A percentile compares a stretch with the other conserved stretches of the same genome.
phyloP scores from a whole-genome alignment of 2,329 filamentous ascomycete species.

The Microdochium bolleyi region DNA sequence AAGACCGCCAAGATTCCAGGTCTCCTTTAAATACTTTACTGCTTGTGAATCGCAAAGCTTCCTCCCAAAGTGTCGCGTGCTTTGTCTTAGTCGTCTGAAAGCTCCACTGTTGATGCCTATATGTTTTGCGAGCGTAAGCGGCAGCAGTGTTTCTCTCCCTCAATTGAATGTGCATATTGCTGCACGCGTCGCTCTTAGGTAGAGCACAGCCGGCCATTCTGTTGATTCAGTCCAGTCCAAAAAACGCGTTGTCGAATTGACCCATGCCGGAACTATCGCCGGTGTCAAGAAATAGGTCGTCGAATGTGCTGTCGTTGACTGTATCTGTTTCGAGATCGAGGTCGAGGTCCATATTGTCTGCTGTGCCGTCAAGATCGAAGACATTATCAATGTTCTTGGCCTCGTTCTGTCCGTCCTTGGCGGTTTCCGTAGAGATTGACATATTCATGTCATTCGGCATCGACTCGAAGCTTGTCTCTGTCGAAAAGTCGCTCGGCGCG shows the following conservation, averaged over 20 bases:
- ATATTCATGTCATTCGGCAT: neutral
- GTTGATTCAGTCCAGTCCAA: constrained; percentile 22
- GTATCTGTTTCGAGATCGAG: constrained; percentile 28
- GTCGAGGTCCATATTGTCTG: constrained; percentile 29
- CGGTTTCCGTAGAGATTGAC: neutral
- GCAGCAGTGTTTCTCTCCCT: neutral
- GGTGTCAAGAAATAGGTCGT: constrained; percentile 39
- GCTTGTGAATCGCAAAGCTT: no score
- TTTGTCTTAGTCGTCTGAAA: no score
- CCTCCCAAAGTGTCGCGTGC: no score
- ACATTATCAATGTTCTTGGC: constrained; percentile 35
- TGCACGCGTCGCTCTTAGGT: neutral
- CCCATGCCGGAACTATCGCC: constrained; percentile 33
- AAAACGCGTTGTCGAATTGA: constrained; percentile 39
- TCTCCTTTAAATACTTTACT: no score
- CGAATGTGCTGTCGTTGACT: constrained; percentile 35
- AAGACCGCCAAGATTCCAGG: no score
- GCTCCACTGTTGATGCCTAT: no score
- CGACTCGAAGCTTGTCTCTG: neutral
- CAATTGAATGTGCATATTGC: neutral
- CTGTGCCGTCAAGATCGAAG: constrained; percentile 32
- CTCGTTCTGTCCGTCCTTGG: constrained; percentile 12
- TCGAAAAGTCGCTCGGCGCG: neutral
- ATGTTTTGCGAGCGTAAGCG: no score
- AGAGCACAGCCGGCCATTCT: neutral